Evolutionary conservation across 495 filamentous ascomycete species (phyloP), one percentile per base, ranked within the genome.

Genomic region (Cryomyces antarcticus): DNA sequence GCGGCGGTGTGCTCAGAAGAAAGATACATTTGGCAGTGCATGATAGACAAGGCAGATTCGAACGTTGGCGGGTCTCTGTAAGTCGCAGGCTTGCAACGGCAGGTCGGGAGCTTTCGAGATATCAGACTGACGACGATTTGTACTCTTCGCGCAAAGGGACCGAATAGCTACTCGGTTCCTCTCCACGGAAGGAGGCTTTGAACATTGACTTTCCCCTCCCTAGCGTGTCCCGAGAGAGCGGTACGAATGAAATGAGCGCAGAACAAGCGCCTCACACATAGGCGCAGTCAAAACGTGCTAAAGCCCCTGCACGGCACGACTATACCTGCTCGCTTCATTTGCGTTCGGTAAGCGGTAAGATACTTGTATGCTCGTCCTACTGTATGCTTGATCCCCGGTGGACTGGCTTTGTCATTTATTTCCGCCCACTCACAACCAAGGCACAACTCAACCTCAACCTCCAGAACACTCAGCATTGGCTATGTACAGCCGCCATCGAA

Each of bases 191-290:
- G 6, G 6, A 6, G 31, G 6, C 7, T n/a, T 35, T 7, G 31
- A 35, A n/a, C 31, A 35, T 35, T 7, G 31, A n/a, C 31, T n/a
- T 35, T 35, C 31, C 31, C n/a, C 31, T 35, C n/a, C 7, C 31
- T 42, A 42, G 40, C 40, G 40, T 42, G 31, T 17, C 42, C 41
- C 42, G 42, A 44, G 1, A 44, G 42, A 24, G 6, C 17, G 42
- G 42, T n/a, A 36, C 42, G 42, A 37, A 37, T 37, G n/a, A 37
- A 34, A 44, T 36, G 11, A 37, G n/a, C 27, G 27, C 31, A 30
- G 12, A n/a, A 17, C 43, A 31, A 30, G 36, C 43, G 17, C 43
- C 43, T 27, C 43, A 30, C 30, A 10, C 43, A 39, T 45, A 45
- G 28, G 36, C 43, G 43, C 43, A 45, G 37, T 39, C 43, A 28